Percentiles rank a stretch among this genome's conserved stretches.
Conservation (phyloP, 805 yeast species). For the Diddensiella transvaalensis region DNA sequence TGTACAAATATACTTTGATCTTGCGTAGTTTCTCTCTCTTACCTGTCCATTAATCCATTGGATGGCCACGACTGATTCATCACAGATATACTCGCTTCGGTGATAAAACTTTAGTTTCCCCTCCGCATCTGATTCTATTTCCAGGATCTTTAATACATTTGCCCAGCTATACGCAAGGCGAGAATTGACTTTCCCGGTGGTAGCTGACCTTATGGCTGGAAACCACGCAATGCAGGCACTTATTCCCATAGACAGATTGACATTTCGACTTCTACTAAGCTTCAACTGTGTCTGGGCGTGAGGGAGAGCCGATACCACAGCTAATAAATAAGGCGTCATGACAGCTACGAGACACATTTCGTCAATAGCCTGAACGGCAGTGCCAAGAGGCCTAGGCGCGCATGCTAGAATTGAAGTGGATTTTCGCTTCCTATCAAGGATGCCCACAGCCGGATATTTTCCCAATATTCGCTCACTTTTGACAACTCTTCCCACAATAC, state of each 20-base stretch:
- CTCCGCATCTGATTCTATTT: conserved; percentile 37
- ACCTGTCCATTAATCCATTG: conserved; percentile 51
- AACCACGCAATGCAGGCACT: conserved; percentile 59
- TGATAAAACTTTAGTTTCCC: conserved; percentile 37
- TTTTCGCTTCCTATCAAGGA: conserved; percentile 11
- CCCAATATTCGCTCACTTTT: conserved; percentile 54
- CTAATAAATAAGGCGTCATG: conserved; percentile 48
- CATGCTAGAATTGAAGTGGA: conserved; percentile 41
- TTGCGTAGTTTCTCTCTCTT: too few relatives aligned
- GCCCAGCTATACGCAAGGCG: conserved; percentile 67
- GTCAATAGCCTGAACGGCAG: conserved; percentile 52
- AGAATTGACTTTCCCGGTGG: conserved; percentile 7
- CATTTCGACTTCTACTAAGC: conserved; percentile 44
- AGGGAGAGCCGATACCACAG: conserved; percentile 54
- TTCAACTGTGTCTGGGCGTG: conserved; percentile 51
- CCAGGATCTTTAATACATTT: conserved; percentile 54
- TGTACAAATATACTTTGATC: too few relatives aligned
- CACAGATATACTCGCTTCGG: conserved; percentile 41
- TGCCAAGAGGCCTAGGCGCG: conserved; percentile 58
- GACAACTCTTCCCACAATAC: conserved; percentile 49
- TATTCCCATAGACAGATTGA: conserved; percentile 31
- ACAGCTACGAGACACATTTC: conserved; percentile 56
- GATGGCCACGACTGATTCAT: conserved; percentile 50
- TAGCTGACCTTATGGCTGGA: conserved; percentile 42
- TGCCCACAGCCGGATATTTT: conserved; percentile 30